These are phyloP conservation scores for Penicillium mononematosum DNA, from an alignment of 495 filamentous ascomycete genomes.

Conservation along the genomic window DNA sequence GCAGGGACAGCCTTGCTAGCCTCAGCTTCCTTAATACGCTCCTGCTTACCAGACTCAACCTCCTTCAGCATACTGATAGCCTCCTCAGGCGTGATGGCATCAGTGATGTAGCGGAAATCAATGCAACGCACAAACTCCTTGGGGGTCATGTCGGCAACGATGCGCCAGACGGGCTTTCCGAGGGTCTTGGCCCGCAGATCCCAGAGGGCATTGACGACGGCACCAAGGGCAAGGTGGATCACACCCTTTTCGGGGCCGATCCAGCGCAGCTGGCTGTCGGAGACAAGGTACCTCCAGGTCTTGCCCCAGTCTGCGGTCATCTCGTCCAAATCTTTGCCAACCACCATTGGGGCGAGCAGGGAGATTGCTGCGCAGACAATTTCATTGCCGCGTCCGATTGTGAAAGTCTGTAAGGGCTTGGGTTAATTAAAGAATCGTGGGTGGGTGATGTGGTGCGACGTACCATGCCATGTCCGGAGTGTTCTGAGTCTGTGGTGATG, in stretches of 20 bases:
- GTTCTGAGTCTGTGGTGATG: conserved; percentile 71
- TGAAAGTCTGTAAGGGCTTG: conserved; percentile 70
- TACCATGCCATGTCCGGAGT: conserved; percentile 87
- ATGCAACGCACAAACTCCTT: conserved; percentile 84
- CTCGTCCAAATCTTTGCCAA: conserved; percentile 68
- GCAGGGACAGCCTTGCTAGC: conserved; percentile 73
- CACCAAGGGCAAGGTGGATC: conserved; percentile 86
- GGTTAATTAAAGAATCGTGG: conserved; percentile 3
- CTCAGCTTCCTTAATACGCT: conserved; percentile 68
- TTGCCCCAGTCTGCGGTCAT: conserved; percentile 80
- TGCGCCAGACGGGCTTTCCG: conserved; percentile 84
- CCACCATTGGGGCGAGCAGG: conserved; percentile 69
- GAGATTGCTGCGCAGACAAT: conserved; percentile 85
- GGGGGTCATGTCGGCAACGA: conserved; percentile 85
- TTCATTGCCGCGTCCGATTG: conserved; percentile 93
- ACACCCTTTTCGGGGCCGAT: conserved; percentile 96
- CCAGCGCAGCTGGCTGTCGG: conserved; percentile 89
- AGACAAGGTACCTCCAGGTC: conserved; percentile 89
- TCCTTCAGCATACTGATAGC: conserved; percentile 68
- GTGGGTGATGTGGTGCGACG: conserved; percentile 5
- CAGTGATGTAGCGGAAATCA: conserved; percentile 91
- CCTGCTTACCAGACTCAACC: conserved; percentile 60
- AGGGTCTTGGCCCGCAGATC: conserved; percentile 90
- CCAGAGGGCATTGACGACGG: conserved; percentile 91
- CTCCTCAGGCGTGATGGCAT: conserved; percentile 87